phyloP scores from a whole-genome alignment of 768 basidiomycete species.

The Auriscalpium orientale region DNA sequence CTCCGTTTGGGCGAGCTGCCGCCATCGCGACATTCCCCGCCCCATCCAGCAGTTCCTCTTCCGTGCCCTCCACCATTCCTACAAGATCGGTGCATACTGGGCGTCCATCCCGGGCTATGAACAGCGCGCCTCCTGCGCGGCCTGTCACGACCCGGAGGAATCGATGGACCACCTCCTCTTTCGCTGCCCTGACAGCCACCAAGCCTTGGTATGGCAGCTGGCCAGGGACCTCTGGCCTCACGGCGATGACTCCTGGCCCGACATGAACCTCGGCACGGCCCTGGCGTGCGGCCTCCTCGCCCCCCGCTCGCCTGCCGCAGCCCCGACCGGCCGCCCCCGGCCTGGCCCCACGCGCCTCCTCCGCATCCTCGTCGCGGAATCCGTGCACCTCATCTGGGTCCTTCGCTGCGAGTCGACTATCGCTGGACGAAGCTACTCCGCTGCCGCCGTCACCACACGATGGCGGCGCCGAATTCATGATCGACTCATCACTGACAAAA shows the following conservation, averaged over 20 bases:
- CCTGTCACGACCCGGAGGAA: neutral
- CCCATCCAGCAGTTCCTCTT: neutral
- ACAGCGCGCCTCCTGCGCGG: neutral
- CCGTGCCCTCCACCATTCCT: neutral
- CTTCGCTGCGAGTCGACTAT: constrained; percentile 1
- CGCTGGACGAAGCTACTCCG: neutral
- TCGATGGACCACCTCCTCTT: neutral
- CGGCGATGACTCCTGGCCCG: neutral
- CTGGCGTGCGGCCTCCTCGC: neutral
- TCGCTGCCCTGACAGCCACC: neutral
- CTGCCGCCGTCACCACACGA: neutral
- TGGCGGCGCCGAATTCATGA: neutral
- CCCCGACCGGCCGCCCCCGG: neutral
- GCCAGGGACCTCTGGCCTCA: neutral
- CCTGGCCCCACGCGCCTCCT: constrained; percentile 1
- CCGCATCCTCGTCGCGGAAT: neutral
- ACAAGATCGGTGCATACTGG: neutral
- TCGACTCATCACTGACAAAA: neutral
- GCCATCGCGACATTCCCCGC: neutral
- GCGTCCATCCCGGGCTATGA: neutral
- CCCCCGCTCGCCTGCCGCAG: neutral
- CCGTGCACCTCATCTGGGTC: constrained; percentile 1
- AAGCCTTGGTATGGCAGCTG: neutral
- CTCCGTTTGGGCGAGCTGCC: neutral
- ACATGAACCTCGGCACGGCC: neutral